Evolutionary conservation across 164 flowering plant species (phyloP).

Genomic region (Pachysandra terminalis): DNA sequence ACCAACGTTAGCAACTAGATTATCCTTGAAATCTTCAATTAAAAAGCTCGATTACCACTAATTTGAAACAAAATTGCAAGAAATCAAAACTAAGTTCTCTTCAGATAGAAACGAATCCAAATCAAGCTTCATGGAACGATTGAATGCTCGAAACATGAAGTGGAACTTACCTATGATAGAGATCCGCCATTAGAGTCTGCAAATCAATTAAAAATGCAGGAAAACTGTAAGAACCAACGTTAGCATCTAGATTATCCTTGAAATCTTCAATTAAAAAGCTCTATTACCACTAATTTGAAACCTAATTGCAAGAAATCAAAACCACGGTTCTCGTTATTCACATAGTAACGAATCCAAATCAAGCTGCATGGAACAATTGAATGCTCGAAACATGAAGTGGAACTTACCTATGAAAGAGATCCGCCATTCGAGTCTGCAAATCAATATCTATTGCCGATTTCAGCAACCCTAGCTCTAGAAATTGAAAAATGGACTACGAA

Average conservation of each 20-base stretch:
- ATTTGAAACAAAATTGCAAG: not conserved
- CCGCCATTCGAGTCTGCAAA: conserved; percentile 5
- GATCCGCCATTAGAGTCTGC: conserved; percentile 10
- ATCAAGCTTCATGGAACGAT: not conserved
- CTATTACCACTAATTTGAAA: not conserved
- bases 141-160: not conserved
- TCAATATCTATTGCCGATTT: not conserved
- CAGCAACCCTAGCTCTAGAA: conserved; percentile 2
- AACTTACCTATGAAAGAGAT: conserved; percentile 1
- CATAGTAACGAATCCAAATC: not conserved
- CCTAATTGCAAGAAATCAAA: not conserved
- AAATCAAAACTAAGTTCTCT: not conserved
- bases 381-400: not conserved
- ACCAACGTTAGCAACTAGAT: not conserved
- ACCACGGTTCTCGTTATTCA: not conserved
- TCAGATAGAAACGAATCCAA: not conserved
- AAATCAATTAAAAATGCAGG: not conserved
- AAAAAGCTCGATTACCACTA: not conserved
- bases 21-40: not conserved
- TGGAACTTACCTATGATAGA: not conserved
- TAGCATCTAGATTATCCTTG: no score
- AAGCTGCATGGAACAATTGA: not conserved
- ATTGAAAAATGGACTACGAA: not conserved
- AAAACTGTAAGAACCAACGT: not conserved
- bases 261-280: not conserved